Base-by-base conservation (phyloP, 495 filamentous ascomycete genomes). In the Chaetomium cochliodes region DNA sequence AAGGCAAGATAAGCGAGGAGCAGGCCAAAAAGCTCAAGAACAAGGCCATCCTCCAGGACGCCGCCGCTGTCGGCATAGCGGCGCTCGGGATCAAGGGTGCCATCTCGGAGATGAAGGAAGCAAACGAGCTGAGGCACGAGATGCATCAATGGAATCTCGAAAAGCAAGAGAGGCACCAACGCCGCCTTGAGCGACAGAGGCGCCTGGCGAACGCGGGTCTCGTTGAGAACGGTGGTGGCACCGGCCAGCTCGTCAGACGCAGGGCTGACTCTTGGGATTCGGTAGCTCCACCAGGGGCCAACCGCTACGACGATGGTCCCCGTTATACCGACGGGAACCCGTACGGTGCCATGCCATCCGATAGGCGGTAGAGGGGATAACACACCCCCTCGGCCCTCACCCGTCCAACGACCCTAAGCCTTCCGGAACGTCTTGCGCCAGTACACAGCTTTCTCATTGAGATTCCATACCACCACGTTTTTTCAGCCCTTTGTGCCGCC, bases 11-110 rank as follows among this genome's bases (percentile, higher is more conserved):
- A 72, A 85, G 86, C 11, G 80, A 83, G 0, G 85, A 92, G 63
- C 86, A 94, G 73, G 91, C 91, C 55, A 81, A 85, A 63, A 92
- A 88, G 75, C 79, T 86, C 60, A 89, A 89, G 71, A 84, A 85
- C 13, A 96, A 90, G 74, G 88, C 88, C 20, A 81, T 88, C 60
- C 67, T 92, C 56, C 84, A 89, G 72, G 91, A 96, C 73, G 86
- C 86, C 13, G 88, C 91, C 3, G 88, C 88, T 42, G 80, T 96
- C 0, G 91, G 92, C 67, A 88, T 97, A 56, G 92, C 92, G 15
- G 91, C 90, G 3, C 79, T 96, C 39, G 91, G 92, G 72, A 89
- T 96, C 81, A 92, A 92, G 76, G 87, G 89, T 41, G 92, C 91
- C 49, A 81, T 92, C 67, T 83, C 82, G 4, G 90, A 93, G 73